These are phyloP conservation scores for Backusella luteola DNA, from an alignment of 192 early-diverging fungal genomes.

Conservation along the genomic window DNA sequence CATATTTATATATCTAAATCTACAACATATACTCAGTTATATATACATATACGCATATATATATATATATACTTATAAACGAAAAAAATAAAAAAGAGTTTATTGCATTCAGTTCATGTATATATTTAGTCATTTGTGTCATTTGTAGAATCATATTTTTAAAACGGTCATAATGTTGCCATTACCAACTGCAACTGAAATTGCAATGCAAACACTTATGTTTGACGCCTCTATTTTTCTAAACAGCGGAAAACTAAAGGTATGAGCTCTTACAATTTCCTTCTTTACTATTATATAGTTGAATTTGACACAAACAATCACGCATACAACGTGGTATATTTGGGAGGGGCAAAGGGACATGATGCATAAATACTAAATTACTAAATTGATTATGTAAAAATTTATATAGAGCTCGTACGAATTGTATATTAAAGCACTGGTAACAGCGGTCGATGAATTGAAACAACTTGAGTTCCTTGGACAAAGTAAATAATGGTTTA, in stretches of 20 bases:
- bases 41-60: not conserved
- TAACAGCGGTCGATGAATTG: conserved; percentile 41
- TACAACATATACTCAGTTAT: too few relatives aligned
- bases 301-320: not conserved
- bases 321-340: not conserved
- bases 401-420: conserved; percentile 17
- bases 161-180: not conserved
- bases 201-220: conserved; percentile 2
- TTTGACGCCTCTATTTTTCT: conserved; percentile 10
- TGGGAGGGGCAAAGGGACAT: not conserved
- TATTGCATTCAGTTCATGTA: not conserved
- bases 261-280: not conserved
- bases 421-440: conserved; percentile 45
- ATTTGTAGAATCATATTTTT: not conserved
- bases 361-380: not conserved
- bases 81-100: not conserved
- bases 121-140: conserved; percentile 2
- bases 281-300: not conserved
- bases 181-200: conserved; percentile 4
- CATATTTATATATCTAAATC: too few relatives aligned
- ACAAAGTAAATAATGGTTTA: conserved; percentile 37
- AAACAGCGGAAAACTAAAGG: conserved; percentile 4
- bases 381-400: not conserved
- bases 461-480: conserved; percentile 48
- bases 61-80: not conserved